These are phyloP conservation scores for Pichia scutulata DNA, from an alignment of 805 yeast genomes.

Conservation along the genomic window DNA sequence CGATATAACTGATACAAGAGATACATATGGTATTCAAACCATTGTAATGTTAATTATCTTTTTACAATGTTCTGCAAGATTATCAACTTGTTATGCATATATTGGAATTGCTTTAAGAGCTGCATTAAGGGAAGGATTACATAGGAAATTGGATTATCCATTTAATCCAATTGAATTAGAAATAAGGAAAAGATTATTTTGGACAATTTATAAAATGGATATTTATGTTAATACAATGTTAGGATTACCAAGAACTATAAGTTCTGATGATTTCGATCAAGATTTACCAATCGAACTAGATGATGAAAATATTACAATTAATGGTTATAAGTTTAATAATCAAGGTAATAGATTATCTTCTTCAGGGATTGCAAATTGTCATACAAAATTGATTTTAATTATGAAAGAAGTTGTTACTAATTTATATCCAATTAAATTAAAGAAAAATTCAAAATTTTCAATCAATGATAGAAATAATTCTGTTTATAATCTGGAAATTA, in stretches of 20 bases:
- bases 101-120: constrained; percentile 82
- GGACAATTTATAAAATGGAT: constrained; percentile 89
- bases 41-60: constrained; percentile 80
- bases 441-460: constrained; percentile 11
- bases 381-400: constrained; percentile 65
- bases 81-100: constrained; percentile 82
- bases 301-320: constrained; percentile 74
- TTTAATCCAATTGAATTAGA: constrained; percentile 77
- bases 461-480: constrained; percentile 23
- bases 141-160: constrained; percentile 55
- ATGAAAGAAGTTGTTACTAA: constrained; percentile 64
- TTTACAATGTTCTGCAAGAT: constrained; percentile 79
- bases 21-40: constrained; percentile 75
- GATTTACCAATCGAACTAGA: constrained; percentile 78
- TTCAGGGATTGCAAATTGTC: constrained; percentile 77
- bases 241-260: constrained; percentile 74
- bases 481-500: constrained; percentile 59
- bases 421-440: constrained; percentile 63
- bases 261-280: constrained; percentile 79
- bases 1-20: constrained; percentile 79
- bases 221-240: constrained; percentile 80
- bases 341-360: constrained; percentile 54
- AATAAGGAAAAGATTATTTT: constrained; percentile 75
- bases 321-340: constrained; percentile 37
- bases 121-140: constrained; percentile 76